These are phyloP conservation scores for Nakazawaea holstii DNA, from an alignment of 805 yeast species.

Conservation along the genomic window DNA sequence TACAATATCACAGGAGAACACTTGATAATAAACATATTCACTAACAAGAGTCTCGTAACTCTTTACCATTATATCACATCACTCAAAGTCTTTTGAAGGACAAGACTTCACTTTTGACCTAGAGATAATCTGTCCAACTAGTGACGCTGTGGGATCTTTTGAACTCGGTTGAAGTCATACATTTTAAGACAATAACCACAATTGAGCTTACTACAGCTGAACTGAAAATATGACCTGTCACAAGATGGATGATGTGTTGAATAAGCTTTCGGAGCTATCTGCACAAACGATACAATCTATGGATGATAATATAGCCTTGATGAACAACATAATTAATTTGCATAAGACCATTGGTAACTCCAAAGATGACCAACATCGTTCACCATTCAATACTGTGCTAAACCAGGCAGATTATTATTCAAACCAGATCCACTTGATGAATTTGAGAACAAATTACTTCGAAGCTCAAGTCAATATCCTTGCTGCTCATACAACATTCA, in stretches of 20 bases:
- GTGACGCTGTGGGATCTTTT: too few species aligned
- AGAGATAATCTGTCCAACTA: too few species aligned
- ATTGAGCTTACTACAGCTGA: background rate
- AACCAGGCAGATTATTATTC: background rate
- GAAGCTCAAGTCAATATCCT: constrained; percentile 26
- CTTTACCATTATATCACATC: too few species aligned
- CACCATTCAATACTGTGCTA: background rate
- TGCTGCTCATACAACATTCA: constrained; percentile 16
- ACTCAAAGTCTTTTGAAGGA: too few species aligned
- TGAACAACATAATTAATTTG: constrained; percentile 7
- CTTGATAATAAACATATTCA: too few species aligned
- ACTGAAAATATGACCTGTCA: background rate
- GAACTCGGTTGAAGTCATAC: too few species aligned
- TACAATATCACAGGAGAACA: too few species aligned
- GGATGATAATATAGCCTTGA: constrained; percentile 9
- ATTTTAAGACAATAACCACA: too few species aligned
- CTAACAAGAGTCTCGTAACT: too few species aligned
- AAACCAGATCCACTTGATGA: constrained; percentile 16
- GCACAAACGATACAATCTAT: constrained; percentile 8
- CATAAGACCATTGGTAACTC: constrained; percentile 5
- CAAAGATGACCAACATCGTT: background rate
- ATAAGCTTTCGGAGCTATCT: constrained; percentile 1
- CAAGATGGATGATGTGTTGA: background rate
- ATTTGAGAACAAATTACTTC: constrained; percentile 27
- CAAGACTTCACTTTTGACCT: too few species aligned